Evolutionary conservation across 208 protist species (phyloP), one percentile per base, ranked within the genome.

Genomic region (Angomonas desouzai): DNA sequence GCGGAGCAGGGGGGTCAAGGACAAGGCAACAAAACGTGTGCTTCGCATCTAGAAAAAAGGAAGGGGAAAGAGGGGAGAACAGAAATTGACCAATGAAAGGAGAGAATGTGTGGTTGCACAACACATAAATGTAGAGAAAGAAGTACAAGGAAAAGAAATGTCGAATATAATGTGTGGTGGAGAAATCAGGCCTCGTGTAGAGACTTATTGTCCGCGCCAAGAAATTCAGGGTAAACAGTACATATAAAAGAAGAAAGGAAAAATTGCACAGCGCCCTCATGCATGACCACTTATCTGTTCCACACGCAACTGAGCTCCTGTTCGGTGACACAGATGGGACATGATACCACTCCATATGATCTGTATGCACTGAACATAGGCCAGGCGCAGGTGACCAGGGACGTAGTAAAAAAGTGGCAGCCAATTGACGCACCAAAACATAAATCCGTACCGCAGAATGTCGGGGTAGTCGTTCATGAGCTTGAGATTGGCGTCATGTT

Each of bases 361-460:
- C 66, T 90, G 77, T 29, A 91, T 32, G 6, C 48, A 56, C 10
- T 78, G 79, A 6, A 69, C 73, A 68, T 92, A 94, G 1, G 86
- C 73, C 23, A 91, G 75, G 2, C 89, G 73, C 43, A 92, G 88
- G 66, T 92, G 83, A 3, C 73, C 49, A 7, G 83, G 79, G 28
- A 94, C 85, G 65, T 82, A 92, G 71, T 91, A 92, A 64, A 94
- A 92, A 69, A 94, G 77, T 11, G 85, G 78, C 0, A 92, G 57
- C 81, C 85, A 91, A 66, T 94, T 90, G 13, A 83, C 18, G 1
- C 77, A 68, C 88, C 88, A 92, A 40, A 90, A 92, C 0, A 80
- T n/a, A 49, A 91, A 61, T 0, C 76, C 72, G 48, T 87, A 89
- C 53, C 68, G 63, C 36, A 84, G 64, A 40, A 91, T 86, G 40